phyloP scores from a whole-genome alignment of 805 yeast genomes.

The Yarrowia alimentaria region DNA sequence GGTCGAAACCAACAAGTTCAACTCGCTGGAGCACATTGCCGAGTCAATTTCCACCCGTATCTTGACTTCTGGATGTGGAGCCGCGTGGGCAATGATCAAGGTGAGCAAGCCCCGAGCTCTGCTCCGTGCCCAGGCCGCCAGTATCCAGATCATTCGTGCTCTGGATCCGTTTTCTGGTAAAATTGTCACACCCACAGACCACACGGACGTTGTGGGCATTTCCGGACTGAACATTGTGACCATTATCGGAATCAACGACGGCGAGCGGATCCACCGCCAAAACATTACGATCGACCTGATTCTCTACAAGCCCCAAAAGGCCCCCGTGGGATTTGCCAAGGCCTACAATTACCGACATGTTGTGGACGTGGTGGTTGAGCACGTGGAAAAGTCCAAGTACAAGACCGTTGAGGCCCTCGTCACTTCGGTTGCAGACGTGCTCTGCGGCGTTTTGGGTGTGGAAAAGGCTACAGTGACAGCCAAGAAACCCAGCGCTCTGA shows the following conservation, averaged over 20 bases:
- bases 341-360: slow-evolving; percentile 44
- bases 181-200: slow-evolving; percentile 30
- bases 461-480: slow-evolving; percentile 56
- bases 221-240: slow-evolving; percentile 60
- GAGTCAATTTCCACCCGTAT: slow-evolving; percentile 48
- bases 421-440: slow-evolving; percentile 60
- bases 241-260: slow-evolving; percentile 89
- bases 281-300: slow-evolving; percentile 59
- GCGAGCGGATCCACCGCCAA: slow-evolving; percentile 82
- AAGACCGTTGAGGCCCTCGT: slow-evolving; percentile 94
- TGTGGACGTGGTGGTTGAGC: slow-evolving; percentile 51
- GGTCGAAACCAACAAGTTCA: slow-evolving; percentile 46
- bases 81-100: slow-evolving; percentile 46
- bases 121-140: slow-evolving; percentile 55
- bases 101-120: slow-evolving; percentile 54
- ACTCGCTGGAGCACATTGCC: slow-evolving; percentile 46
- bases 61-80: slow-evolving; percentile 43
- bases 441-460: slow-evolving; percentile 46
- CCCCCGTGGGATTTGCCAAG: slow-evolving; percentile 12
- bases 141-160: slow-evolving; percentile 44
- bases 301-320: slow-evolving; percentile 41
- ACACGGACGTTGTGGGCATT: slow-evolving; percentile 44
- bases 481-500: slow-evolving; percentile 84
- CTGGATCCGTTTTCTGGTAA: slow-evolving; percentile 28
- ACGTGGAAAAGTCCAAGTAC: slow-evolving; percentile 76